phyloP scores from a whole-genome alignment of 192 early-diverging fungal species.

The Funneliformis mosseae region DNA sequence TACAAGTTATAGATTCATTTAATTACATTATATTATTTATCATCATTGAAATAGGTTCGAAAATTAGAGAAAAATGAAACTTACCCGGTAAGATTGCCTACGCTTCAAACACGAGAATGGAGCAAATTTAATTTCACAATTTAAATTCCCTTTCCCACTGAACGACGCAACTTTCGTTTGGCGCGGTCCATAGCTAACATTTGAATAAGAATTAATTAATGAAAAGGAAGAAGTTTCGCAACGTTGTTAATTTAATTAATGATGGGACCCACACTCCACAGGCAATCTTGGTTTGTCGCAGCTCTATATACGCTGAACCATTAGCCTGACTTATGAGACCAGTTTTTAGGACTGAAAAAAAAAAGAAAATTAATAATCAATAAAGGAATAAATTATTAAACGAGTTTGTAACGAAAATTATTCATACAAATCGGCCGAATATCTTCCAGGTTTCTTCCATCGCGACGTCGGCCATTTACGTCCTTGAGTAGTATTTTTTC shows the following conservation, averaged over 20 bases:
- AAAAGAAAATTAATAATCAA: neutral
- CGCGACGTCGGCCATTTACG: constrained; percentile 39
- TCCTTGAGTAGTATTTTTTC: constrained; percentile 38
- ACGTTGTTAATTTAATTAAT: neutral
- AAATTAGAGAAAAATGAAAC: constrained; percentile 30
- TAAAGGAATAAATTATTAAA: neutral
- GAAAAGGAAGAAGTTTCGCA: neutral
- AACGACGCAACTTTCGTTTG: constrained; percentile 53
- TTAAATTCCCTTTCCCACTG: constrained; percentile 58
- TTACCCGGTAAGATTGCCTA: constrained; percentile 48
- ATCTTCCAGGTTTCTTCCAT: constrained; percentile 55
- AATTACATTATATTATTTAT: constrained; percentile 24
- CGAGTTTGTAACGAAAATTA: neutral
- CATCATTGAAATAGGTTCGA: constrained; percentile 8
- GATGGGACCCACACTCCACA: constrained; percentile 72
- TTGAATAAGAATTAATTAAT: neutral
- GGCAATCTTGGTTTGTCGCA: constrained; percentile 70
- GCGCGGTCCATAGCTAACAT: constrained; percentile 69
- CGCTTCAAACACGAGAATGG: constrained; percentile 69
- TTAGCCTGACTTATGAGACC: constrained; percentile 74
- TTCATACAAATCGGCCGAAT: constrained; percentile 58
- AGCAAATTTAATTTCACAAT: constrained; percentile 78
- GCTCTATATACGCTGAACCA: constrained; percentile 77
- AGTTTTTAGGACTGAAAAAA: constrained; percentile 60
- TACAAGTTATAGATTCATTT: constrained; percentile 33